phyloP scores from a whole-genome alignment of 2,329 filamentous ascomycete genomes.

The Alternaria rosae region DNA sequence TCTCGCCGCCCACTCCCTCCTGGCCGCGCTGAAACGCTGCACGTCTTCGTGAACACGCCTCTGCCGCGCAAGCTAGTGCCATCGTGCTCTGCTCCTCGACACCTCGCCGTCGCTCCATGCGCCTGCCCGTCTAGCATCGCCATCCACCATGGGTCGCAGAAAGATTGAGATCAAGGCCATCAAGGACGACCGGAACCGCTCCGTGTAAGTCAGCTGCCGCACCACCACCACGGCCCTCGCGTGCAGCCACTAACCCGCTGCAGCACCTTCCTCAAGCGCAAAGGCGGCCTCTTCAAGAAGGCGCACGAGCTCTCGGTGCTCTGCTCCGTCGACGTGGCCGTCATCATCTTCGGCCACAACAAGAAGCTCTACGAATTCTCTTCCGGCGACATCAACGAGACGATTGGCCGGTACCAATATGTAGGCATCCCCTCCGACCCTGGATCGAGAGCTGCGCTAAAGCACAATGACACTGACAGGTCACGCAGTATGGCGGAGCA shows the following conservation, averaged over 20 bases:
- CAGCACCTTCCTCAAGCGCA: slow-evolving; percentile 97
- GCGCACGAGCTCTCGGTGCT: slow-evolving; percentile 97
- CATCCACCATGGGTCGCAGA: slow-evolving; percentile 81
- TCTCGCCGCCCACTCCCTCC: slow-evolving; percentile 26
- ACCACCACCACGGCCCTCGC: slow-evolving; percentile 11
- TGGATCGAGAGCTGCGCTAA: slow-evolving; percentile 25
- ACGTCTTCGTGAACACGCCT: slow-evolving; percentile 27
- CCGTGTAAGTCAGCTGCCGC: slow-evolving; percentile 73
- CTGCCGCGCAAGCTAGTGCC: slow-evolving; percentile 33
- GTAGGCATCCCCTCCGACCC: slow-evolving; percentile 63
- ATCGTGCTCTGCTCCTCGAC: slow-evolving; percentile 33
- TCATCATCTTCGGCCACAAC: slow-evolving; percentile 98
- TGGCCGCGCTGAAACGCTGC: slow-evolving; percentile 33
- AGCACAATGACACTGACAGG: slow-evolving; percentile 33
- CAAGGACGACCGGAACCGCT: slow-evolving; percentile 97
- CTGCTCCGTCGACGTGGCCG: slow-evolving; percentile 96
- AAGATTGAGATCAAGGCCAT: slow-evolving; percentile 99
- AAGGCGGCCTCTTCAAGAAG: slow-evolving; percentile 99
- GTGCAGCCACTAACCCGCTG: slow-evolving; percentile 31
- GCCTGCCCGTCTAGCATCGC: slow-evolving; percentile 33
- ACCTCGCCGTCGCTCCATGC: slow-evolving; percentile 34
- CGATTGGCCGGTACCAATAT: slow-evolving; percentile 87
- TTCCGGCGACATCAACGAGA: slow-evolving; percentile 89
- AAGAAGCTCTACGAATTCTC: slow-evolving; percentile 99
- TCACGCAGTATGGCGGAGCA: slow-evolving; percentile 79